These are phyloP conservation scores for Calonectria naviculata DNA, from an alignment of 2,329 filamentous ascomycete genomes.

Conservation along the genomic window DNA sequence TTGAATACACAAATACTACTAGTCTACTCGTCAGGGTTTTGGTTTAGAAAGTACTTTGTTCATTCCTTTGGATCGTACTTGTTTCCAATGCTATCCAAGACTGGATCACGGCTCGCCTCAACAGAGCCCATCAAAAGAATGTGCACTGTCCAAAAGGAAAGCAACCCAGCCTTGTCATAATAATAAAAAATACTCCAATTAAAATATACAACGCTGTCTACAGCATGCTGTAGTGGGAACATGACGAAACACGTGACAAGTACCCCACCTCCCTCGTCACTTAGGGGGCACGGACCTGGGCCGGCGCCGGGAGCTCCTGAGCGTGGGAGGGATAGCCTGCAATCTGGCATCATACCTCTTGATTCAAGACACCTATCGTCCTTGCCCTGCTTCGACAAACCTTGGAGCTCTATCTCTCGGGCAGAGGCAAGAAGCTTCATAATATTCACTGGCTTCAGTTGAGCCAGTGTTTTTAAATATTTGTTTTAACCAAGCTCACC, in stretches of 20 bases:
- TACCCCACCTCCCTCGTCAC: slow-evolving; percentile 34
- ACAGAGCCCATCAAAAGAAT: background rate
- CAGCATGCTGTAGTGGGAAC: background rate
- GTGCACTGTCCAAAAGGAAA: background rate
- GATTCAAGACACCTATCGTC: slow-evolving; percentile 38
- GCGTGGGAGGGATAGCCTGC: slow-evolving; percentile 46
- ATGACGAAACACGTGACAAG: slow-evolving; percentile 41
- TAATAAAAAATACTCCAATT: background rate
- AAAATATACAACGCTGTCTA: background rate
- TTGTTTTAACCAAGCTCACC: slow-evolving; percentile 28
- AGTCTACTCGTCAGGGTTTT: background rate
- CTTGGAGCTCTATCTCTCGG: slow-evolving; percentile 42
- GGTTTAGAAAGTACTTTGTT: background rate
- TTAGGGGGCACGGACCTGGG: slow-evolving; percentile 42
- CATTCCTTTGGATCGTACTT: background rate
- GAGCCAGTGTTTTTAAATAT: slow-evolving; percentile 32
- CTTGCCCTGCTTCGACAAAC: slow-evolving; percentile 38
- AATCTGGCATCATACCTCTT: slow-evolving; percentile 58
- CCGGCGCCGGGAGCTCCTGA: slow-evolving; percentile 44
- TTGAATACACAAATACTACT: background rate
- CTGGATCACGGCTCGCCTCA: no score
- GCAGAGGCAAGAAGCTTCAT: slow-evolving; percentile 42
- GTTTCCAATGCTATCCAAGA: background rate
- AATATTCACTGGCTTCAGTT: slow-evolving; percentile 30
- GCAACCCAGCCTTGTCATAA: background rate